These are phyloP conservation scores for Xylariales sp. DNA, from an alignment of 2,329 filamentous ascomycete genomes.

Conservation along the genomic window DNA sequence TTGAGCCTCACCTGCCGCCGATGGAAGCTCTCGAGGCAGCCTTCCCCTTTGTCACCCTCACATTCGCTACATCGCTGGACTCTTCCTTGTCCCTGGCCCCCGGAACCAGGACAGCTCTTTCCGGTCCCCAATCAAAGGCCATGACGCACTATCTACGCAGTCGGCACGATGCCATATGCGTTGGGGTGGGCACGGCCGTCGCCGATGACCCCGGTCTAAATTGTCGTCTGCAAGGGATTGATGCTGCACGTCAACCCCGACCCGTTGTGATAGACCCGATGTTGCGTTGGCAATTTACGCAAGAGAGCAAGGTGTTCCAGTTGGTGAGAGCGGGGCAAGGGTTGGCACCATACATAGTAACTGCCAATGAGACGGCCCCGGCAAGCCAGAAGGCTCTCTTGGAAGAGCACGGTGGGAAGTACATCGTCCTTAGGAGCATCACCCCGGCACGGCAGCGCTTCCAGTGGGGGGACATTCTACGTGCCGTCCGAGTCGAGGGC, in stretches of 20 bases:
- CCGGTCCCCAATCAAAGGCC: slow-evolving; percentile 75
- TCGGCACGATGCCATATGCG: slow-evolving; percentile 75
- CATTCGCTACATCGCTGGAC: slow-evolving; percentile 88
- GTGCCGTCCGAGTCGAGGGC: slow-evolving; percentile 51
- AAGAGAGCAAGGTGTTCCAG: slow-evolving; percentile 59
- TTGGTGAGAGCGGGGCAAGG: slow-evolving; percentile 62
- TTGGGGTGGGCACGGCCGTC: slow-evolving; percentile 79
- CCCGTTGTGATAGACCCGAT: slow-evolving; percentile 79
- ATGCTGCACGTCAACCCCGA: slow-evolving; percentile 57
- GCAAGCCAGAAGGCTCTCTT: slow-evolving; percentile 37
- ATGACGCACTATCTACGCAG: slow-evolving; percentile 92
- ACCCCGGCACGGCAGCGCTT: slow-evolving; percentile 29
- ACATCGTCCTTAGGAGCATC: slow-evolving; percentile 32
- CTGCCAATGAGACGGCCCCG: slow-evolving; percentile 42
- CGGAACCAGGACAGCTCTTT: slow-evolving; percentile 76
- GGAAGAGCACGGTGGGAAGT: slow-evolving; percentile 48
- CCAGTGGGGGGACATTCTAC: slow-evolving; percentile 62
- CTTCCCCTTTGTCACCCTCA: slow-evolving; percentile 64
- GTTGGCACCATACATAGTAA: slow-evolving; percentile 68
- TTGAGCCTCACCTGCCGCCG: slow-evolving; percentile 26
- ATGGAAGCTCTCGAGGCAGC: not conserved
- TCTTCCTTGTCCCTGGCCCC: slow-evolving; percentile 71
- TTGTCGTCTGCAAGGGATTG: slow-evolving; percentile 54
- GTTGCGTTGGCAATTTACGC: slow-evolving; percentile 63
- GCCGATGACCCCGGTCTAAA: slow-evolving; percentile 85